Evolutionary conservation across 2,329 filamentous ascomycete genomes (phyloP).

Genomic region (Neofusicoccum cordaticola): DNA sequence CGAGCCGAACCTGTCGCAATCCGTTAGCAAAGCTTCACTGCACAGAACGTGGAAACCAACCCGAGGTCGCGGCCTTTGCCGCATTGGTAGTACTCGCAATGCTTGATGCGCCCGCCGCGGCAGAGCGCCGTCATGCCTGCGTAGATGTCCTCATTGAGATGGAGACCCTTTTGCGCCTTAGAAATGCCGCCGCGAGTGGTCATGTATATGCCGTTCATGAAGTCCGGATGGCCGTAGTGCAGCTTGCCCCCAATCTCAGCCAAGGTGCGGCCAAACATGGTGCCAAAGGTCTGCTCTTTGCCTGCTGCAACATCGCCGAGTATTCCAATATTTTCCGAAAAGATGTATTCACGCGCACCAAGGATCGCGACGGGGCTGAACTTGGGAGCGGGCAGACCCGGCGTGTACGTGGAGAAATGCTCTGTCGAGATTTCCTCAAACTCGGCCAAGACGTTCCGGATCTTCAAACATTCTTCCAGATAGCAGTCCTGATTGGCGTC

Average conservation of each 20-base stretch:
- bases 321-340: conserved; percentile 99
- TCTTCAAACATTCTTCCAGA: conserved; percentile 96
- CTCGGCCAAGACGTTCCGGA: conserved; percentile 92
- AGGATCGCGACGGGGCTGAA: conserved; percentile 88
- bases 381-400: conserved; percentile 73
- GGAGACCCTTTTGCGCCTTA: conserved; percentile 96
- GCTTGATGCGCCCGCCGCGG: conserved; percentile 97
- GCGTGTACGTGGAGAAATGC: conserved; percentile 94
- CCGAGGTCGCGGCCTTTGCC: conserved; percentile 99
- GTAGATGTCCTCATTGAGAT: conserved; percentile 99
- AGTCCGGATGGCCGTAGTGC: conserved; percentile 98
- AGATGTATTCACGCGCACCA: conserved; percentile 98
- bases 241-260: conserved; percentile 97
- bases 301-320: conserved; percentile 96
- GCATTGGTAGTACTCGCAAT: conserved; percentile 99
- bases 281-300: conserved; percentile 99
- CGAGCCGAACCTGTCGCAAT: conserved; percentile 69
- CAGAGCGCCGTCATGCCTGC: conserved; percentile 96
- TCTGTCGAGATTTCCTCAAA: conserved; percentile 99
- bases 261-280: conserved; percentile 94
- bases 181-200: conserved; percentile 96
- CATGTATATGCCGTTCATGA: conserved; percentile 99
- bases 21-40: not conserved
- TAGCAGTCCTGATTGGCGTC: conserved; percentile 99
- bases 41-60: conserved; percentile 17